Evolutionary conservation across 441 rosid species (phyloP).

Genomic region (Populus hybrid): DNA sequence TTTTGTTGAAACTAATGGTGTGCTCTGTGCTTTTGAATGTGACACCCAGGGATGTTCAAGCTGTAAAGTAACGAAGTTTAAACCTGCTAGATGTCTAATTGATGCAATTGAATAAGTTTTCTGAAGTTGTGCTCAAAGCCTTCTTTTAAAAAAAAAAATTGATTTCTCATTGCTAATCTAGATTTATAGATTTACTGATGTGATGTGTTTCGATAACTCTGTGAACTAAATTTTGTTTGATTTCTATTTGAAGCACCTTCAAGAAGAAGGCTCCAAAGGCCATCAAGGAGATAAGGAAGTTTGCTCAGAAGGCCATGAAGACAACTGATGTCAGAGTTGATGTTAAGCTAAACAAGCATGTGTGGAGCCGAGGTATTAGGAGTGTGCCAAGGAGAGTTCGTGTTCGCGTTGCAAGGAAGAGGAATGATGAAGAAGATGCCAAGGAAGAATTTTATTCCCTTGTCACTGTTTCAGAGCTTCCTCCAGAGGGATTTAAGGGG

Average conservation of each 20-base stretch:
- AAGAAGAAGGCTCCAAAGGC: constrained; percentile 96
- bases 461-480: constrained; percentile 69
- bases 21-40: neutral
- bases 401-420: constrained; percentile 75
- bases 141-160: too few species aligned
- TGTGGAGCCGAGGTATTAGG: constrained; percentile 87
- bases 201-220: neutral
- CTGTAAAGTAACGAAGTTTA: too few species aligned
- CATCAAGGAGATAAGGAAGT: constrained; percentile 83
- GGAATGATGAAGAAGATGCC: constrained; percentile 88
- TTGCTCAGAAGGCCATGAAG: constrained; percentile 77
- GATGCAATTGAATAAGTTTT: too few species aligned
- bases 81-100: too few species aligned
- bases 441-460: constrained; percentile 85
- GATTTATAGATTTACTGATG: neutral
- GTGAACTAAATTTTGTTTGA: neutral
- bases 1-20: neutral
- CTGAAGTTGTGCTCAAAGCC: too few species aligned
- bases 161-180: neutral
- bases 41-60: neutral
- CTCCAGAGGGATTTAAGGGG: constrained; percentile 64
- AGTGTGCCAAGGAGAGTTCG: constrained; percentile 78
- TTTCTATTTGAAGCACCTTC: constrained; percentile 50
- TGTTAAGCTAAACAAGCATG: constrained; percentile 82
- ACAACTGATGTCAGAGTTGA: constrained; percentile 77